These are phyloP conservation scores for Ophioceras dolichostomum DNA, from an alignment of 2,329 filamentous ascomycete species.

Conservation along the genomic window DNA sequence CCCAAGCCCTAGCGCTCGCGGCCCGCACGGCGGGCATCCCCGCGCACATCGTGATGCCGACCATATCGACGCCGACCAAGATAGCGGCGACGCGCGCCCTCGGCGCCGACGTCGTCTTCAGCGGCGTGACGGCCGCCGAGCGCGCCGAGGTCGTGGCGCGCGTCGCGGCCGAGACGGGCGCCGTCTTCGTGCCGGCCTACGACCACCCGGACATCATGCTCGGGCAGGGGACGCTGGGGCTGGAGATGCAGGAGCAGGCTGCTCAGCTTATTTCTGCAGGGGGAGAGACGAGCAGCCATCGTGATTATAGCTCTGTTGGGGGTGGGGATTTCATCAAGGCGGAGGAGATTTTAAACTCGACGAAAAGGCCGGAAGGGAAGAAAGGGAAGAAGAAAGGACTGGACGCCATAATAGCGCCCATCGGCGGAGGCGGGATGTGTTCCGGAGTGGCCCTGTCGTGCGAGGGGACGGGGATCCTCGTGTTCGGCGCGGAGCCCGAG, in stretches of 20 bases:
- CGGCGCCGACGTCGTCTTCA: conserved; percentile 68
- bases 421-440: conserved; percentile 82
- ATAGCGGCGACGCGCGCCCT: conserved; percentile 72
- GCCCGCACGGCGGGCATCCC: conserved; percentile 61
- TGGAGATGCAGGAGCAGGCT: conserved; percentile 73
- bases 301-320: conserved; percentile 7
- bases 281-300: too few relatives aligned
- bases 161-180: conserved; percentile 60
- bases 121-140: conserved; percentile 67
- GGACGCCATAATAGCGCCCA: conserved; percentile 67
- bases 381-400: conserved; percentile 23
- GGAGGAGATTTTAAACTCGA: too few relatives aligned
- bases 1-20: conserved; percentile 81
- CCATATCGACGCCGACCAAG: conserved; percentile 74
- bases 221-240: conserved; percentile 78
- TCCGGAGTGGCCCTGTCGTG: conserved; percentile 70
- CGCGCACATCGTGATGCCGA: conserved; percentile 85
- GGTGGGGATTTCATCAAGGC: conserved; percentile 10
- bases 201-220: conserved; percentile 87
- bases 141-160: conserved; percentile 64
- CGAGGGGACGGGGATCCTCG: conserved; percentile 55
- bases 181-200: conserved; percentile 76
- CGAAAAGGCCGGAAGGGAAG: background rate
- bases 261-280: conserved; percentile 38
- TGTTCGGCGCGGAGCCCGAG: conserved; percentile 80